Base-by-base conservation (phyloP, 768 basidiomycete genomes). In the Piloderma croceum region DNA sequence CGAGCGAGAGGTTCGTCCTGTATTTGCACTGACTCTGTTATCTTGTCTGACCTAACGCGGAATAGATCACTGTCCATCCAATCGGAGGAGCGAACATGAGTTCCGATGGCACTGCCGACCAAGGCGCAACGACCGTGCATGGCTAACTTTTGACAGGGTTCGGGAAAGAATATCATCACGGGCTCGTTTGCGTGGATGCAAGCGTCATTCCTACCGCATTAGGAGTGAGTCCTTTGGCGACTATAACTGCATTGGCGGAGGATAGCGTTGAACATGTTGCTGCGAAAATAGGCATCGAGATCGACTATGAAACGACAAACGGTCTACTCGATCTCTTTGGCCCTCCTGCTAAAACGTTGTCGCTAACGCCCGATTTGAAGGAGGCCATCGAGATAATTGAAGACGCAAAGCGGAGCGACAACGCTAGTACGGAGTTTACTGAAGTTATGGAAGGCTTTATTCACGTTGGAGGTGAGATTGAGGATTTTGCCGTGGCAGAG, bases 211-310 rank as follows among this genome's bases (percentile, higher is more conserved):
- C 51, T 3, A 38, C n/a, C 25, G 51, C 51, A 10, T 46, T 52
- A n/a, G n/a, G 46, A 18, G 48, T 43, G 27, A 52, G 47, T 37
- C 48, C 48, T 12, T 39, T 52, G 31, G 50, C 50, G 7, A 51
- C 47, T 3, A 51, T 51, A 11, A 49, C 50, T 6, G 50, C 50
- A 12, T 41, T 51, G n/a, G 50, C 50, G 6, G 50, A 51, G 25
- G 41, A 47, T 24, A 43, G 44, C 17, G 47, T 51, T 24, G 27
- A 45, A 25, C 17, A 25, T 1, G 40, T 48, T 23, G 34, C 43
- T 5, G 24, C 39, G 11, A 13, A 36, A 11, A 36, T 23, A 3
- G 46, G 41, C 15, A 18, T 24, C 7, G 34, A 29, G 7, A 12
- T 43, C 21, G 34, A 45, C 38, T 23, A 18, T n/a, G 38, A 7